These are phyloP conservation scores for Artemisia princeps DNA, from an alignment of 140 eudicot genomes.

Conservation along the genomic window DNA sequence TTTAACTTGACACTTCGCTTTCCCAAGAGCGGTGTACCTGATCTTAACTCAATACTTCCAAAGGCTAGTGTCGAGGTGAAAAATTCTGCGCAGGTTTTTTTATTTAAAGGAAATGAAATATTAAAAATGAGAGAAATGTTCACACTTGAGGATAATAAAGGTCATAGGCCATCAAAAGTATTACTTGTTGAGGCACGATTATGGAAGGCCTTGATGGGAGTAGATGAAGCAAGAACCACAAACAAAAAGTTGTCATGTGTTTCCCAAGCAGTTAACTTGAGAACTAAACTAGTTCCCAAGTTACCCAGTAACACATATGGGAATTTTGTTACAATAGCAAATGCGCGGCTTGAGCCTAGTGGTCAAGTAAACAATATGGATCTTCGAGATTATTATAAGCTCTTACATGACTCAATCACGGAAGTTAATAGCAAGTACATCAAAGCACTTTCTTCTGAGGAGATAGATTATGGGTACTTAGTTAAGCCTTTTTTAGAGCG, in stretches of 20 bases:
- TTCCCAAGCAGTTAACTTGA: too few species aligned
- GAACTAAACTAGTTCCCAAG: not conserved
- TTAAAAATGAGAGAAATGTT: not conserved
- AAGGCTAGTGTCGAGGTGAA: not conserved
- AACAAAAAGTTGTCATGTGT: not conserved
- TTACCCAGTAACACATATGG: not conserved
- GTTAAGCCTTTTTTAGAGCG: constrained; percentile 13
- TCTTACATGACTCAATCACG: not conserved
- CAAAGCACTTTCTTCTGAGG: constrained; percentile 7
- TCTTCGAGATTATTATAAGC: not conserved
- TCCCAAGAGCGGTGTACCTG: not conserved
- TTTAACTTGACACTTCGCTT: not conserved
- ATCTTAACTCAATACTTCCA: not conserved
- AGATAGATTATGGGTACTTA: constrained; percentile 3
- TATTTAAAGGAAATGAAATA: constrained; percentile 4
- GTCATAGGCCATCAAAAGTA: not conserved
- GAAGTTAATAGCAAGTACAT: constrained; percentile 19
- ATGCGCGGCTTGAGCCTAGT: constrained; percentile 6
- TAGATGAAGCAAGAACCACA: too few species aligned
- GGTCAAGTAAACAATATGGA: not conserved
- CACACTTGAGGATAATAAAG: not conserved
- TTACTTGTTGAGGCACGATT: not conserved
- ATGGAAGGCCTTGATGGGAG: not conserved
- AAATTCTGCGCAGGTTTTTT: not conserved
- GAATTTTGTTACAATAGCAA: not conserved